phyloP scores from a whole-genome alignment of 2,329 filamentous ascomycete species.

The Madurella mycetomatis region DNA sequence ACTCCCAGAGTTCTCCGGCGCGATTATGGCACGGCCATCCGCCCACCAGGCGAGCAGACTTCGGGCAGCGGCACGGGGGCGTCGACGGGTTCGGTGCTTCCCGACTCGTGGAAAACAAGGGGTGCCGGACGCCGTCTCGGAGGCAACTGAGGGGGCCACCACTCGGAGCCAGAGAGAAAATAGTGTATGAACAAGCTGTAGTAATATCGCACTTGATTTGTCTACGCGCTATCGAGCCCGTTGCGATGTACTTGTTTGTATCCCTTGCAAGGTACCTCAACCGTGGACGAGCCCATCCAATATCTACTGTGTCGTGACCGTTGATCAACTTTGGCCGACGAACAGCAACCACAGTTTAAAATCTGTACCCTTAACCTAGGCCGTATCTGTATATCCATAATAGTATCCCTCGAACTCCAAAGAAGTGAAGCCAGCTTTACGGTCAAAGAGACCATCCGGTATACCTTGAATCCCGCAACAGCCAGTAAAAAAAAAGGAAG shows the following conservation, averaged over 20 bases:
- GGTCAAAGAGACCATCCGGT: slow-evolving; percentile 9
- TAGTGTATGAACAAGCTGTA: not conserved
- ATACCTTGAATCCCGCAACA: not conserved
- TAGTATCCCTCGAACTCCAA: slow-evolving; percentile 8
- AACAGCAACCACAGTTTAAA: not conserved
- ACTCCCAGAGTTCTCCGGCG: slow-evolving; percentile 46
- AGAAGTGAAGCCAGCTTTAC: slow-evolving; percentile 14
- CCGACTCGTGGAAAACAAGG: slow-evolving; percentile 60
- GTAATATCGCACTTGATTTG: not conserved
- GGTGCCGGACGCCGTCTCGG: slow-evolving; percentile 61
- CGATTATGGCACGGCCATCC: slow-evolving; percentile 59
- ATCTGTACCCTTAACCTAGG: too few relatives aligned
- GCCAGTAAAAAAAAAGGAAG: not conserved
- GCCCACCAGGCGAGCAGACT: slow-evolving; percentile 31
- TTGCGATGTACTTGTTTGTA: not conserved
- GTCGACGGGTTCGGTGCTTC: slow-evolving; percentile 46
- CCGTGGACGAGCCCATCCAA: too few relatives aligned
- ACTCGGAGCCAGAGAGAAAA: not conserved
- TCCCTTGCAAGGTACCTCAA: too few relatives aligned
- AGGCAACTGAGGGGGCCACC: slow-evolving; percentile 28
- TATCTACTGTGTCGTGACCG: too few relatives aligned
- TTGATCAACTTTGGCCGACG: not conserved
- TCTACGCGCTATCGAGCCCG: not conserved
- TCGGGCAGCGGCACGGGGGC: slow-evolving; percentile 40
- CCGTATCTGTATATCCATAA: too few relatives aligned